Conservation (phyloP, 164 flowering plant species). For the Annona squamosa region DNA sequence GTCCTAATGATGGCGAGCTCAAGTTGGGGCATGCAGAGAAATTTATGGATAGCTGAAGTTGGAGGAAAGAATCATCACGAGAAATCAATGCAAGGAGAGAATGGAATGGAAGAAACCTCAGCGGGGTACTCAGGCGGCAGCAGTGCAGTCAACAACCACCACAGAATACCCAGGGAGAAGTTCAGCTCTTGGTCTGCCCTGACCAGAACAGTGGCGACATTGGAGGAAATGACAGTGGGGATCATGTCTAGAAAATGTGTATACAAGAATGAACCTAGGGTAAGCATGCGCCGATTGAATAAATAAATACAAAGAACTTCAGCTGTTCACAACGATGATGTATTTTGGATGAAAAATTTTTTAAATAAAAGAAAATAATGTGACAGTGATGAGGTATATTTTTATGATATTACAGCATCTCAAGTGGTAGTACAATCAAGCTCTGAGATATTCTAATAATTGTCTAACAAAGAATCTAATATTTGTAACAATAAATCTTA, state of each 20-base stretch:
- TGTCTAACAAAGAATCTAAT: too few relatives aligned
- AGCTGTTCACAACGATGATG: too few relatives aligned
- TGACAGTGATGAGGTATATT: too few relatives aligned
- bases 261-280: too few relatives aligned
- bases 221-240: neutral
- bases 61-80: neutral
- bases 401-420: too few relatives aligned
- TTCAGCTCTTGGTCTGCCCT: neutral
- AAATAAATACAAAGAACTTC: too few relatives aligned
- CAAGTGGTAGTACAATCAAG: too few relatives aligned
- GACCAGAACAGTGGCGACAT: neutral
- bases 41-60: neutral
- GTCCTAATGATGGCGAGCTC: neutral
- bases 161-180: neutral
- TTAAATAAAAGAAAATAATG: too few relatives aligned
- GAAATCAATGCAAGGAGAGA: neutral
- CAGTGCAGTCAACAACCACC: conserved; percentile 1
- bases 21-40: conserved; percentile 4
- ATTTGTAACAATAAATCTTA: too few relatives aligned
- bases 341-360: too few relatives aligned
- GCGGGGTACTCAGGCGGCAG: neutral
- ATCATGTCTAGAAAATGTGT: neutral
- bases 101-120: neutral
- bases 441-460: too few relatives aligned
- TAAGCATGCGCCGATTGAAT: too few relatives aligned